These are phyloP conservation scores for Nakaseomyces uthaithaninus DNA, from an alignment of 1,139 yeast genomes.

Conservation along the genomic window DNA sequence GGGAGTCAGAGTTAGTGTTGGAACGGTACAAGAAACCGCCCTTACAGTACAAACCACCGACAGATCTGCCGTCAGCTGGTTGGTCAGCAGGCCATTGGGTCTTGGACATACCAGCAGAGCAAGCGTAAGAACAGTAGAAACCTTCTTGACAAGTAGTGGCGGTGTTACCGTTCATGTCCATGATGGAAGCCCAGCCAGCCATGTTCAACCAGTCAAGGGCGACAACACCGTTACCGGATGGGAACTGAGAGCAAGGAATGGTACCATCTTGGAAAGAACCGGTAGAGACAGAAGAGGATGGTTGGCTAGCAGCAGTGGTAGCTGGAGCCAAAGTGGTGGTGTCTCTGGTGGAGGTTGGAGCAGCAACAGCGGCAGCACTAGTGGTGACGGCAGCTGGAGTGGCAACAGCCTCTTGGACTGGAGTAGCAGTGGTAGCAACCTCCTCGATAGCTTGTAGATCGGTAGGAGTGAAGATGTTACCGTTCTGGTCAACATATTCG, in stretches of 20 bases:
- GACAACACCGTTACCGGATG: slow-evolving; percentile 86
- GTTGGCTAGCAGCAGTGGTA: slow-evolving; percentile 9
- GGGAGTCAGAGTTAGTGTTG: slow-evolving; percentile 49
- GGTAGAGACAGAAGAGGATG: slow-evolving; percentile 26
- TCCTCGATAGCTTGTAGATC: slow-evolving; percentile 16
- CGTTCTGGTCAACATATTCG: slow-evolving; percentile 40
- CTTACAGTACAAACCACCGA: slow-evolving; percentile 83
- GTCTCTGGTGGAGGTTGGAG: slow-evolving; percentile 16
- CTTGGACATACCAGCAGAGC: slow-evolving; percentile 95
- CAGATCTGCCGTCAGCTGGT: slow-evolving; percentile 79
- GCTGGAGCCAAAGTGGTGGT: slow-evolving; percentile 11
- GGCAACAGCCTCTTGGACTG: slow-evolving; percentile 17
- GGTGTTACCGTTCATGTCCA: slow-evolving; percentile 56
- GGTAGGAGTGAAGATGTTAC: slow-evolving; percentile 29
- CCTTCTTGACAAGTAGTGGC: slow-evolving; percentile 70
- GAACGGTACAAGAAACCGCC: slow-evolving; percentile 73
- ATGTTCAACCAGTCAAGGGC: slow-evolving; percentile 69
- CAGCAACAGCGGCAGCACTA: slow-evolving; percentile 11
- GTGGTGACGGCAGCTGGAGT: slow-evolving; percentile 23
- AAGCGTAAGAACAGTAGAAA: slow-evolving; percentile 90
- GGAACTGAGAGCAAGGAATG: slow-evolving; percentile 66
- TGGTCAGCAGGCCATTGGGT: slow-evolving; percentile 90
- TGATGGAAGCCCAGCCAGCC: slow-evolving; percentile 89
- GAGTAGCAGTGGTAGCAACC: slow-evolving; percentile 11
- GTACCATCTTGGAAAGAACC: slow-evolving; percentile 68